Evolutionary conservation across 1,139 yeast genomes (phyloP), one percentile per base, ranked within the genome.

Genomic region (Nakaseomyces glabratus): DNA sequence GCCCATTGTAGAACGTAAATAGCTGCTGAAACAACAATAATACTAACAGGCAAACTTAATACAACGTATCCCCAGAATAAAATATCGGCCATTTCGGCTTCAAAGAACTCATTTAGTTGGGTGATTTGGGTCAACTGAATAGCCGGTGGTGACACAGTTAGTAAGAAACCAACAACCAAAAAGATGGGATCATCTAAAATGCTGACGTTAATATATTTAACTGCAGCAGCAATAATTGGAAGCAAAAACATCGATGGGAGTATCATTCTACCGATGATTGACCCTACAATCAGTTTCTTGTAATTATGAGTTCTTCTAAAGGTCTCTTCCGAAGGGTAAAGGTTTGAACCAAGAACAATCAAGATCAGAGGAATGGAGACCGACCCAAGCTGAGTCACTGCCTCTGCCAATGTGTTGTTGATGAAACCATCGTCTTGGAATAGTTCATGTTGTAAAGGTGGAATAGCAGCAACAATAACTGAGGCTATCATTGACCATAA

Each of bases 401-500:
- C 80, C 35, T 71, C 69, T 2, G 95, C 73, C 32, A 88, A 52
- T 0, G 97, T 88, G 46, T 79, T 76, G 49, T 80, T 77, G 19
- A 85, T 57, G 52, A 90, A 86, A 1, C 82, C 79, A 40, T 68
- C 58, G 25, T 68, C 60, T 35, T 71, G 73, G 58, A 80, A 88
- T 44, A 88, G 71, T 37, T 71, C 68, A 33, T 66, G 61, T 51
- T 84, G 84, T 19, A 88, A 55, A 2, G 68, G 63, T 3, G 93
- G 85, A 12, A 84, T 66, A 1, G 93, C 73, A 1, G 97, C 98
- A 36, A 90, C 88, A 17, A 82, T 43, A 13, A 90, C 76, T 7
- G 96, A 78, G 1, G 79, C 60, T 17, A 84, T 58, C 97, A 90
- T 90, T 9, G 97, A 79, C 68, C 86, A 90, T 43, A 90, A 65